Evolutionary conservation across 495 filamentous ascomycete species (phyloP), one percentile per base, ranked within the genome.

Genomic region (Daldinia vernicosa): DNA sequence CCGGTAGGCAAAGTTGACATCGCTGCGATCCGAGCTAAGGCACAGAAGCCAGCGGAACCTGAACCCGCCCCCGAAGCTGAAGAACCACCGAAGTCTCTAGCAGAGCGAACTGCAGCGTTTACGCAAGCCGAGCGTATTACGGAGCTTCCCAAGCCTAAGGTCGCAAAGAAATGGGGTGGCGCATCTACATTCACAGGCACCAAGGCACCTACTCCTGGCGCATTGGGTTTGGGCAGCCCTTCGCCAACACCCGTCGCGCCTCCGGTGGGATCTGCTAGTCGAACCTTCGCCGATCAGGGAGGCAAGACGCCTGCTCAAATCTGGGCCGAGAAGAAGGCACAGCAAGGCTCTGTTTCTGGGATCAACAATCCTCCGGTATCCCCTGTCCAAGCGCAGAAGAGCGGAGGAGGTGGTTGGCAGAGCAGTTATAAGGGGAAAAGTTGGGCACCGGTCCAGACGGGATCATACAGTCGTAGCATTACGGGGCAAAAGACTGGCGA

Each of bases 291-390:
- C 3, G 93, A 98, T 64, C 84, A 96, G 80, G 95, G 92, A 63
- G 95, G 94, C 52, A 99, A 98, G 82, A 98, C 95, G 6, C 95
- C 95, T 17, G 94, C 96, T 24, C 95, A 99, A 76, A 78, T 97
- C 17, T 99, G 95, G 95, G 94, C 94, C 0, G 95, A 99, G 80
- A 96, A 92, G 79, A 99, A 98, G 82, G 93, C 91, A 26, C 87
- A 88, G 59, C 91, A 97, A 75, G 85, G 90, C 19, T 91, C 89
- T 27, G 68, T 77, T 33, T 82, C 82, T 51, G 71, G 72, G 6
- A 82, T 82, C 51, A 77, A 82, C 19, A 80, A 78, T 3, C 75
- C 81, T 40, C 8, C 72, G 7, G 74, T 88, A 1, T 79, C 89
- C 24, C 84, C 90, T 0, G 79, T 94, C 37, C 78, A 82, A 30